A percentile compares a stretch with the other conserved stretches of the same genome.
phyloP scores from a whole-genome alignment of 2,329 filamentous ascomycete species.

The Cercospora brassicicola region DNA sequence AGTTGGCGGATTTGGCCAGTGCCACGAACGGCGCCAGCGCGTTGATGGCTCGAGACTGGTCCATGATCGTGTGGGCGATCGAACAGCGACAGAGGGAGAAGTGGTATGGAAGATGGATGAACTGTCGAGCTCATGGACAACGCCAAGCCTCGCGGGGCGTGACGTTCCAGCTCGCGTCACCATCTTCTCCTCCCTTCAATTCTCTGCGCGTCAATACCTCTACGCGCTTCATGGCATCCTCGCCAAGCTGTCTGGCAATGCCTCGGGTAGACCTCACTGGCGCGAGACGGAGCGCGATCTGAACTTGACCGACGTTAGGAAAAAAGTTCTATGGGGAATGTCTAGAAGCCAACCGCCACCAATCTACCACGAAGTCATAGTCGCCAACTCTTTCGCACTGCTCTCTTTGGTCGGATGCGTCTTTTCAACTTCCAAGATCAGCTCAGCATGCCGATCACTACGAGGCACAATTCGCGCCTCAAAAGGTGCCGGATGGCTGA shows the following conservation, averaged over 20 bases:
- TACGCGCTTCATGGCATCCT: not conserved
- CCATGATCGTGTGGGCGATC: conserved; percentile 55
- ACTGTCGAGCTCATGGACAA: not conserved
- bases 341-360: not conserved
- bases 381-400: conserved; percentile 19
- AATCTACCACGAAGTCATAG: conserved; percentile 6
- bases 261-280: not conserved
- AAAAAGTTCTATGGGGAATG: not conserved
- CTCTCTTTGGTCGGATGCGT: conserved; percentile 18
- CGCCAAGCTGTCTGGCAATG: not conserved
- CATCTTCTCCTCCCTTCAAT: not conserved
- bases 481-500: conserved; percentile 23
- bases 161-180: not conserved
- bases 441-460: conserved; percentile 11
- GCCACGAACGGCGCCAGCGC: conserved; percentile 80
- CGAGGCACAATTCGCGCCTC: conserved; percentile 17
- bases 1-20: conserved; percentile 80
- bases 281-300: not conserved
- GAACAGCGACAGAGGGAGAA: not conserved
- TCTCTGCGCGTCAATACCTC: not conserved
- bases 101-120: not conserved
- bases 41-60: conserved; percentile 65
- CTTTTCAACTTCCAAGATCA: conserved; percentile 20
- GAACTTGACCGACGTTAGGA: not conserved
- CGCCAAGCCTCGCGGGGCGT: not conserved